phyloP scores from a whole-genome alignment of 192 early-diverging fungal species.

The Rhizoclosmatium sp. region DNA sequence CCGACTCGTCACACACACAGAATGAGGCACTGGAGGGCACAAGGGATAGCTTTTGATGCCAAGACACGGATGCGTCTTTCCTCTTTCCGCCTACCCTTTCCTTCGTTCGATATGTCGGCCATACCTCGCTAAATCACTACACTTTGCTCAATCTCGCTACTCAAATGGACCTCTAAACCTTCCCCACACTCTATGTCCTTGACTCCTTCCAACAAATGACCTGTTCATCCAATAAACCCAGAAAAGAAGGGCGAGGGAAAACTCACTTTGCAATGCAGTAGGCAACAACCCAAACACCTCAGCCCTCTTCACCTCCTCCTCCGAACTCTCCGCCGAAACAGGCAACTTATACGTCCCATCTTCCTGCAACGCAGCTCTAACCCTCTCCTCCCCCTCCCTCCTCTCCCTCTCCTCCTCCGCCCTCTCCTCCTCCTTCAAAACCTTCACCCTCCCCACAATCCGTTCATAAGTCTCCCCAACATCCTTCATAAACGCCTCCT shows the following conservation, averaged over 20 bases:
- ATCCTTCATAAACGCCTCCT: constrained; percentile 84
- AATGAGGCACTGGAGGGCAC: too few species aligned
- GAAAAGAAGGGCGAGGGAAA: neutral
- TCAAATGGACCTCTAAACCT: too few species aligned
- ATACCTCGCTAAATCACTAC: too few species aligned
- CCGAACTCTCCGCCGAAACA: constrained; percentile 64
- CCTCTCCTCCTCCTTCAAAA: constrained; percentile 65
- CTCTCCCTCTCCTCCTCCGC: constrained; percentile 58
- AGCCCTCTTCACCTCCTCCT: constrained; percentile 64
- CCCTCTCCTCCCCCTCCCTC: constrained; percentile 57
- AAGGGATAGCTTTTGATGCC: too few species aligned
- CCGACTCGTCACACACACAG: too few species aligned
- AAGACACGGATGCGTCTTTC: too few species aligned
- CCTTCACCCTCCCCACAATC: constrained; percentile 78
- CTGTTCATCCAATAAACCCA: too few species aligned
- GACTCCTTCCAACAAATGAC: too few species aligned
- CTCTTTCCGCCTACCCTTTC: too few species aligned
- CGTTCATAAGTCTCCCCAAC: constrained; percentile 84
- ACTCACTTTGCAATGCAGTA: constrained; percentile 66
- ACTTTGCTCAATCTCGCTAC: too few species aligned
- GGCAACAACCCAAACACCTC: constrained; percentile 79
- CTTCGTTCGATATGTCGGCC: neutral
- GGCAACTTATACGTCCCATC: constrained; percentile 76
- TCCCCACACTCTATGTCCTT: too few species aligned
- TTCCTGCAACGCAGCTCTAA: constrained; percentile 79